phyloP scores from a whole-genome alignment of 805 yeast genomes.

The Yarrowia porcina region DNA sequence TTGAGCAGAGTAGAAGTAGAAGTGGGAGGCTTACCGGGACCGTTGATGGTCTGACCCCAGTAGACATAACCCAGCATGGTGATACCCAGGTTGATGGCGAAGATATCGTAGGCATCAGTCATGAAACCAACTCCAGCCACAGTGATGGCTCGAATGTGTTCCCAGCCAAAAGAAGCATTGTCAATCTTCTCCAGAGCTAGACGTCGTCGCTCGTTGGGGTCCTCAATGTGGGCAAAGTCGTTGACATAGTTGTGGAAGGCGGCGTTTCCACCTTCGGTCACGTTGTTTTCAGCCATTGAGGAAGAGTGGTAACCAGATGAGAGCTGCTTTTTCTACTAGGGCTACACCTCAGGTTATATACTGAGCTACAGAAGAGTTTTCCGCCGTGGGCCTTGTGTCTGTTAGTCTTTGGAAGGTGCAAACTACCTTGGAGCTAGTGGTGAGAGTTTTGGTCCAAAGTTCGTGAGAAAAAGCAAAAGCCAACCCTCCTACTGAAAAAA shows the following conservation, averaged over 20 bases:
- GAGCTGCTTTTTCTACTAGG: no score
- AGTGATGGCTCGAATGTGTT: slow-evolving; percentile 57
- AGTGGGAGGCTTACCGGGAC: slow-evolving; percentile 50
- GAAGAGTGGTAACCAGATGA: no score
- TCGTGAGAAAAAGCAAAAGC: no score
- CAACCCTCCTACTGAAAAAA: no score
- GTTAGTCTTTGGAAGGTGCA: slow-evolving; percentile 14
- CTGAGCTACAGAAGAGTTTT: not conserved
- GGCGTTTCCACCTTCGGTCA: slow-evolving; percentile 48
- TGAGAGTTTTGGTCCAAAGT: not conserved
- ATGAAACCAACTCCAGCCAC: slow-evolving; percentile 93
- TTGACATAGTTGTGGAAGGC: slow-evolving; percentile 56
- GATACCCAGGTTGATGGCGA: slow-evolving; percentile 80
- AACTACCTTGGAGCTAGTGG: not conserved
- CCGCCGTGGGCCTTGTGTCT: not conserved
- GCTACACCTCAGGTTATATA: not conserved
- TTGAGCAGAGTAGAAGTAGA: slow-evolving; percentile 74
- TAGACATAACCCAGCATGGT: slow-evolving; percentile 74
- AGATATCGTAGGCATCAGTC: slow-evolving; percentile 90
- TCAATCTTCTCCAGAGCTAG: slow-evolving; percentile 58
- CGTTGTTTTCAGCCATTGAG: slow-evolving; percentile 18
- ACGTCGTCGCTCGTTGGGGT: slow-evolving; percentile 57
- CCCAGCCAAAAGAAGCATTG: slow-evolving; percentile 57
- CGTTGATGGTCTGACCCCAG: slow-evolving; percentile 52
- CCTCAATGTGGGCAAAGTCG: slow-evolving; percentile 54